Base-by-base conservation (phyloP, 73 alveolate genomes). In the Paramecium biaurelia region DNA sequence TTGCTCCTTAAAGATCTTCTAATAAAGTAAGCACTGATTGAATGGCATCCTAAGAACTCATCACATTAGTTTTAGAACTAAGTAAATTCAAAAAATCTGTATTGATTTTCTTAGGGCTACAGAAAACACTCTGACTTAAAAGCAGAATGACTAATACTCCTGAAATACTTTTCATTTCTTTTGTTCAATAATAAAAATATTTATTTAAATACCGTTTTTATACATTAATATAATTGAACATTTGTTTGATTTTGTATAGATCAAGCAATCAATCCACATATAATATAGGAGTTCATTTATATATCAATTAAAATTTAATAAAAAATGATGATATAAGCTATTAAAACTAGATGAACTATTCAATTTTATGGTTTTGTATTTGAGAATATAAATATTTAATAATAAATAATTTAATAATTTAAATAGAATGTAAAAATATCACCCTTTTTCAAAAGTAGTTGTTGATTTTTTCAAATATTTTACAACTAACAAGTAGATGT, bases 31-130 rank as follows among this genome's bases (percentile, higher is more conserved):
- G 37, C 42, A 74, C 59, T 35, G 87, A 34, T 74, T 74, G 38
- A 4, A 74, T 74, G 32, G 87, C 87, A 37, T 74, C 87, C 57
- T 74, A 74, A 15, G 87, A 74, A 23, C 67, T 37, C 87, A 37
- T 34, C 15, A 74, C 57, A 74, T 74, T 74, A 4, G 87, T 74
- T 74, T 74, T 74, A 28, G 87, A 74, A 37, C 87, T 74, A 28
- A 74, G 59, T 20, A 74, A 74, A 41, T 74, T 74, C 59, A 74
- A 41, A 41, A 74, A 74, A 74, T 74, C 87, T 28, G 87, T 74
- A 41, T 74, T 74, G 37, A 74, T 74, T 30, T 74, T 74, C 59
- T 74, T 74, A 32, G 87, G 87, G 59, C 67, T 41, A n/a, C 87
- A 74, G 37, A 37, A 74, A 21, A 37, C 87, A 32, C 32, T 37